A percentile compares a stretch with the other conserved stretches of the same genome.
phyloP scores from a whole-genome alignment of 2,329 filamentous ascomycete genomes.

The Fusarium coffeatum region DNA sequence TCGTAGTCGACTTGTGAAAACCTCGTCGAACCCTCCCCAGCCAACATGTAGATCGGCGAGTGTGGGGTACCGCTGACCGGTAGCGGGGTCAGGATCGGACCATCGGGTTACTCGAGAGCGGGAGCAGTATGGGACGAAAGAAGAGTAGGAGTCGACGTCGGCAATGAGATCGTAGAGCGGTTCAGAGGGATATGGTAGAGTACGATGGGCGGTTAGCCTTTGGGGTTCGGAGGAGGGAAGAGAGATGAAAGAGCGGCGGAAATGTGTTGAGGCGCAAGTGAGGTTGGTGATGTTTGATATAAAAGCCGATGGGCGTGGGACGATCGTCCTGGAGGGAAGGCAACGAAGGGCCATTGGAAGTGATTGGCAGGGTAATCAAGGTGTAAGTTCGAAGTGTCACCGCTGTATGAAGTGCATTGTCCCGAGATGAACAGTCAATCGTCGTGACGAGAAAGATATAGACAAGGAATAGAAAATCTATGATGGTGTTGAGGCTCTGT shows the following conservation, averaged over 20 bases:
- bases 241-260: slow-evolving; percentile 57
- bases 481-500: slow-evolving; percentile 44
- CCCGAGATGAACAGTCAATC: not conserved
- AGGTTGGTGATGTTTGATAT: slow-evolving; percentile 32
- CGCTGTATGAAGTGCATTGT: slow-evolving; percentile 3
- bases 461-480: slow-evolving; percentile 16
- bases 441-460: not conserved
- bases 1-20: slow-evolving; percentile 81
- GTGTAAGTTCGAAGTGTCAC: not conserved
- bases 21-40: slow-evolving; percentile 85
- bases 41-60: slow-evolving; percentile 85
- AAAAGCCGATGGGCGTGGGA: slow-evolving; percentile 26
- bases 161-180: slow-evolving; percentile 87
- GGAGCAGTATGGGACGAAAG: slow-evolving; percentile 93
- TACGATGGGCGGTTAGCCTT: slow-evolving; percentile 77
- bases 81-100: slow-evolving; percentile 64
- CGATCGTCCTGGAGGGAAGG: slow-evolving; percentile 15
- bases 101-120: slow-evolving; percentile 80
- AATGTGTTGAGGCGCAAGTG: slow-evolving; percentile 32
- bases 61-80: slow-evolving; percentile 71
- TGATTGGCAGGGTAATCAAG: not conserved
- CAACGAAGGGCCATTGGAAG: slow-evolving; percentile 37
- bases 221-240: slow-evolving; percentile 59
- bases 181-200: slow-evolving; percentile 76
- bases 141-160: slow-evolving; percentile 84